These are phyloP conservation scores for Macaranga tanarius DNA, from an alignment of 441 rosid species.

Conservation along the genomic window DNA sequence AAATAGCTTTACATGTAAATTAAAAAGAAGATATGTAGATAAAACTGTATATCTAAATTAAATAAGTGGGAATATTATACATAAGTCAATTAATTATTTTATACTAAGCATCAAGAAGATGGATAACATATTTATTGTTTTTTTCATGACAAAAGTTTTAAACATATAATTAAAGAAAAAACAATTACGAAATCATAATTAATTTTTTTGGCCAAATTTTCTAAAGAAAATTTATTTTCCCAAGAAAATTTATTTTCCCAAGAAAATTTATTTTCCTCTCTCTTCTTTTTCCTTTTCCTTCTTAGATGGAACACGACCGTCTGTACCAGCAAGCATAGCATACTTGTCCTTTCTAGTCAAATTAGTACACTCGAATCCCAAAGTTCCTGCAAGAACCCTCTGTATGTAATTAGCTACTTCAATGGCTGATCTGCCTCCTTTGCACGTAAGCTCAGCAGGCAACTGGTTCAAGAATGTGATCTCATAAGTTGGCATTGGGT, in stretches of 20 bases:
- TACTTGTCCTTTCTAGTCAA: conserved; percentile 93
- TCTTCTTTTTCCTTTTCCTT: conserved; percentile 33
- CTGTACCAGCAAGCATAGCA: conserved; percentile 79
- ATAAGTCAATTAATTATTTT: too few species aligned
- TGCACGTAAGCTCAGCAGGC: conserved; percentile 72
- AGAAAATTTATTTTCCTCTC: not conserved
- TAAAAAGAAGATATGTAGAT: too few species aligned
- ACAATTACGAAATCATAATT: conserved; percentile 11
- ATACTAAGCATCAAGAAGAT: conserved; percentile 16
- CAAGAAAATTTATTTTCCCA: not conserved
- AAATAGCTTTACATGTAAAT: too few species aligned
- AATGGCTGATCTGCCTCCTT: conserved; percentile 77
- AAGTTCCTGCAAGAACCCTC: conserved; percentile 73
- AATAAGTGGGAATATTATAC: too few species aligned
- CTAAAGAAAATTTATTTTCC: not conserved
- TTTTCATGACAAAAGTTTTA: conserved; percentile 11
- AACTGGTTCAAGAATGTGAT: conserved; percentile 83
- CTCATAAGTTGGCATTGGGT: conserved; percentile 82
- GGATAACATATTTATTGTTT: not conserved
- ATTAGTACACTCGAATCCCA: conserved; percentile 87
- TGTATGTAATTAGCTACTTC: conserved; percentile 95
- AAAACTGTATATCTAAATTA: too few species aligned
- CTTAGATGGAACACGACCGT: conserved; percentile 71
- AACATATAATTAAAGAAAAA: conserved; percentile 5
- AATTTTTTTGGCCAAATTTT: not conserved